A percentile compares a stretch with the other conserved stretches of the same genome.
Evolutionary conservation across 768 basidiomycete species (phyloP).

Genomic region (Suillus weaverae): DNA sequence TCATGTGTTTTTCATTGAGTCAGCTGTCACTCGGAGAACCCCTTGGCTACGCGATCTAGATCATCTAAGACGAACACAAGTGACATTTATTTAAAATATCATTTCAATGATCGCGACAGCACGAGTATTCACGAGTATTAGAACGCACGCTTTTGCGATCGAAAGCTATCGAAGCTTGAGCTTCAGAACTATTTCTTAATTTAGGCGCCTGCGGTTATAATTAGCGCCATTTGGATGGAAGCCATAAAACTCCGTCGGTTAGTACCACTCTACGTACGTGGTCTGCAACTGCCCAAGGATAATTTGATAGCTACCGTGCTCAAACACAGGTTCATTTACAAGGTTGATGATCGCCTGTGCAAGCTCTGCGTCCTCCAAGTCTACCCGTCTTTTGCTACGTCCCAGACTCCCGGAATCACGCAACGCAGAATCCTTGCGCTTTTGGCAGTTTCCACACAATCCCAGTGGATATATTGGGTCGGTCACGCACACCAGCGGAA

Average conservation of each 20-base stretch:
- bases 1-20: too few species aligned
- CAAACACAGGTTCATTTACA: background rate
- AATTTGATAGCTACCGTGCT: background rate
- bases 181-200: too few species aligned
- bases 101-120: background rate
- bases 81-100: too few species aligned
- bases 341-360: constrained; percentile 1
- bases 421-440: background rate
- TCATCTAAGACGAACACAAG: too few species aligned
- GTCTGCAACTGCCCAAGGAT: background rate
- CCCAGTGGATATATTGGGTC: constrained; percentile 7
- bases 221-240: background rate
- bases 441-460: constrained; percentile 1
- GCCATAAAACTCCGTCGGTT: background rate
- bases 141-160: background rate
- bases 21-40: too few species aligned
- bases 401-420: background rate
- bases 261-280: background rate
- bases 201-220: background rate
- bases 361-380: constrained; percentile 3
- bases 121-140: background rate
- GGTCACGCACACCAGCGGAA: constrained; percentile 4
- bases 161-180: background rate
- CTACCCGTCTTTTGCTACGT: background rate
- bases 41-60: too few species aligned